A percentile compares a stretch with the other conserved stretches of the same genome.
Evolutionary conservation across 257 asterid species (phyloP).

Genomic region (Verbena officinalis): DNA sequence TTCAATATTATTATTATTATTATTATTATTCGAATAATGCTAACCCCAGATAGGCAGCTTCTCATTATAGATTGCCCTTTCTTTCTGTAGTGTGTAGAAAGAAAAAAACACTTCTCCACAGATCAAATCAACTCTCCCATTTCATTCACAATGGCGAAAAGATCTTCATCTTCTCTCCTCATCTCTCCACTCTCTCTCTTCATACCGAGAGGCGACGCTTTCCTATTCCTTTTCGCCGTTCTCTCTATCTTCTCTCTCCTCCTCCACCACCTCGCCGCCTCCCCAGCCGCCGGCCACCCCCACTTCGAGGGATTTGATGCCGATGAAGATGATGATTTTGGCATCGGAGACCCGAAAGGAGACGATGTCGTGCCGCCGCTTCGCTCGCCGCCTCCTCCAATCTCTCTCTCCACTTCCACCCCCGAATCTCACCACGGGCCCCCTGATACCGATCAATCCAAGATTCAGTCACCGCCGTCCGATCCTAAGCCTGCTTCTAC

Average conservation of each 20-base stretch:
- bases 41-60: no score
- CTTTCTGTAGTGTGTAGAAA: background rate
- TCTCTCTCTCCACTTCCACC: constrained; percentile 50
- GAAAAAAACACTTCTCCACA: background rate
- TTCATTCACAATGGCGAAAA: constrained; percentile 48
- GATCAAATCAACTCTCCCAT: constrained; percentile 4
- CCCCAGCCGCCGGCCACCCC: constrained; percentile 43
- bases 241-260: constrained; percentile 66
- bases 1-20: no score
- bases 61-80: background rate
- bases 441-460: constrained; percentile 41
- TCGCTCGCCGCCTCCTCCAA: constrained; percentile 60
- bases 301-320: constrained; percentile 96
- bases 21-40: no score
- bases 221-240: constrained; percentile 52
- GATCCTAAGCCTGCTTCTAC: constrained; percentile 57
- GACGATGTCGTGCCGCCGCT: constrained; percentile 35
- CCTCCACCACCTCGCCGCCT: constrained; percentile 68
- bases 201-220: constrained; percentile 54
- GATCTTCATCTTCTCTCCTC: constrained; percentile 41
- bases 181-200: constrained; percentile 50
- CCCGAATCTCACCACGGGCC: constrained; percentile 74
- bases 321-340: constrained; percentile 64
- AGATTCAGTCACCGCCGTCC: constrained; percentile 43
- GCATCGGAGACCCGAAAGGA: constrained; percentile 31